Base-by-base conservation (phyloP, 495 filamentous ascomycete species). In the Penicillium atrosanguineum region DNA sequence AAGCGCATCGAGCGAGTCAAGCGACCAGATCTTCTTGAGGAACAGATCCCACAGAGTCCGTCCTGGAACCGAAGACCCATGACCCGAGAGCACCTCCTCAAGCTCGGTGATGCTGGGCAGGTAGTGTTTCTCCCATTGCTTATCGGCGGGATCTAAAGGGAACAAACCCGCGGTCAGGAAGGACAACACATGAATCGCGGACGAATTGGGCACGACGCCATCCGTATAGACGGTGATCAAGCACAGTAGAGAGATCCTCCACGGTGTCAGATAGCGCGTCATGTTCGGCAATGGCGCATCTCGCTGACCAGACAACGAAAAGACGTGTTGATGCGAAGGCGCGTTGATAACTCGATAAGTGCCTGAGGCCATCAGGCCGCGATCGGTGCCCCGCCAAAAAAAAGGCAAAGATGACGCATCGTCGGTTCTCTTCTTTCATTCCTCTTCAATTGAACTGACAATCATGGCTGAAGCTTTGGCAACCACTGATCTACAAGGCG, bases 1-100 rank as follows among this genome's bases (percentile, higher is more conserved):
- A 15, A 96, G 70, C 0, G 84, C 84, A 73, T 95, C 83, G 15
- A 92, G 77, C 38, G 83, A 91, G 64, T 94, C 83, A 38, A 97
- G 82, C 1, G 78, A 77, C 93, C 94, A 98, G 31, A 97, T 68
- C 57, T 87, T 90, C 49, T 85, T 82, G 7, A 96, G 75, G 46
- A 96, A 87, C 16, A 88, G 65, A 69, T 97, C 93, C 87, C 91
- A 94, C 12, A 96, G 67, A 18, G 80, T 85, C 28, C 88, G 83
- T 12, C 92, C 93, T 4, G 90, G 89, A 3, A 90, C 77, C 7
- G 79, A 83, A 14, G 88, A 87, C 18, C 74, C 72, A 57, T 86
- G 81, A 7, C 70, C 62, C n/a, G 69, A 71, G 6, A 90, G 79
- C 7, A 84, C 72, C 48, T 78, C 69, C 64, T 91, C 85, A 20